A percentile compares a stretch with the other conserved stretches of the same genome.
Evolutionary conservation across 768 basidiomycete species (phyloP).

Genomic region (Lactarius trivialis): DNA sequence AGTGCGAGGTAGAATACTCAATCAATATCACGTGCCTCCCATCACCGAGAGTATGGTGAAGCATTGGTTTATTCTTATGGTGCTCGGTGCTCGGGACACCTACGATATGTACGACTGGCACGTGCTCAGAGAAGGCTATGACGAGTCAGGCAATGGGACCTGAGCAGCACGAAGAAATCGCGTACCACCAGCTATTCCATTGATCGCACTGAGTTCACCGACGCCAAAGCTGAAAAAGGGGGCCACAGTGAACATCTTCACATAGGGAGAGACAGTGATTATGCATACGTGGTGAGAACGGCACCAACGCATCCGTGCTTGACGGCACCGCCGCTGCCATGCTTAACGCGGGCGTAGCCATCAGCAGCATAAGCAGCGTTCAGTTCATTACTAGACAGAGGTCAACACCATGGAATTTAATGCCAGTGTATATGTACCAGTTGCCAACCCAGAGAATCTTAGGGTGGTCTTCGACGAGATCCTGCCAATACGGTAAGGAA

Average conservation of each 20-base stretch:
- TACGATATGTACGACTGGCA: conserved; percentile 85
- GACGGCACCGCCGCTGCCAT: conserved; percentile 54
- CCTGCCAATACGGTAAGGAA: conserved; percentile 37
- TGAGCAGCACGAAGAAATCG: not conserved
- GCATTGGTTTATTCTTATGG: conserved; percentile 62
- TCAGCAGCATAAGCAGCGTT: conserved; percentile 90
- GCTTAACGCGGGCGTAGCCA: conserved; percentile 86
- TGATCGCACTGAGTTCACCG: conserved; percentile 85
- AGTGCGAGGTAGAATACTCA: not conserved
- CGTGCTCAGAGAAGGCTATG: conserved; percentile 79
- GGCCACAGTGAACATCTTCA: not conserved
- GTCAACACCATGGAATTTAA: not conserved
- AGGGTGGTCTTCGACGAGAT: conserved; percentile 75
- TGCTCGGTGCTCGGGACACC: conserved; percentile 73
- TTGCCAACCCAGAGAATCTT: conserved; percentile 83
- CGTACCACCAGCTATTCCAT: conserved; percentile 72
- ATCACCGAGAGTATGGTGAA: conserved; percentile 88
- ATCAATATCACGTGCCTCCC: conserved; percentile 43
- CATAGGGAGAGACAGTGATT: not conserved
- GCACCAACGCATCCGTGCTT: conserved; percentile 69
- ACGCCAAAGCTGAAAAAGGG: conserved; percentile 83
- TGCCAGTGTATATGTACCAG: conserved; percentile 40
- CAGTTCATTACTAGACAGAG: conserved; percentile 61
- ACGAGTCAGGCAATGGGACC: not conserved
- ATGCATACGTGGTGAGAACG: conserved; percentile 62